phyloP scores from a whole-genome alignment of 441 rosid genomes.

The Populus trichocarpa region DNA sequence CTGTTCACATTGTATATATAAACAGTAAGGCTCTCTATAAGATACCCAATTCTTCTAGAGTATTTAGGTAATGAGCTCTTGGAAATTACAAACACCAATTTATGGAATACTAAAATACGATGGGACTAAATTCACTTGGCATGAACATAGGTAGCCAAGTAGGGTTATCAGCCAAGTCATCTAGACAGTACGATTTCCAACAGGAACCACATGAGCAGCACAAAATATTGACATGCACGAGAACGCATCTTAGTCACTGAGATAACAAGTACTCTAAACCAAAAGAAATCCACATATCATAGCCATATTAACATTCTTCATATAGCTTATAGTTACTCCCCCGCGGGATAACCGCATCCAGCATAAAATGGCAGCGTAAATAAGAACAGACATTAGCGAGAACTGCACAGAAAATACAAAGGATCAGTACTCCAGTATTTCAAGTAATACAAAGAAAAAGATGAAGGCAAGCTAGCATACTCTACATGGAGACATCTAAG shows the following conservation, averaged over 20 bases:
- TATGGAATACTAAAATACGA: too few species aligned
- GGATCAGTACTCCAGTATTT: background rate
- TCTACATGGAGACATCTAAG: background rate
- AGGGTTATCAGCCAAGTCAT: too few species aligned
- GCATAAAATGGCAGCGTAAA: background rate
- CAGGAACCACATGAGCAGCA: background rate
- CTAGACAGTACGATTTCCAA: conserved; percentile 5
- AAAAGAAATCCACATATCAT: background rate
- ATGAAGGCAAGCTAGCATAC: background rate
- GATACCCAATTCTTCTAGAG: too few species aligned
- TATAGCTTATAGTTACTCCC: background rate
- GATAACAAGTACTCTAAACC: too few species aligned
- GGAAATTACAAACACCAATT: too few species aligned
- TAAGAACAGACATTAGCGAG: conserved; percentile 9
- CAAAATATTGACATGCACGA: too few species aligned
- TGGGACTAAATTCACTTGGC: too few species aligned
- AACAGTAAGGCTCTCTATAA: too few species aligned
- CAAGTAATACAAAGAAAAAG: background rate
- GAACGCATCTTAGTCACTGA: too few species aligned
- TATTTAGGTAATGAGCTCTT: too few species aligned
- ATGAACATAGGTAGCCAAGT: too few species aligned
- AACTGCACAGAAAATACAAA: conserved; percentile 22
- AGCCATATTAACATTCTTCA: background rate
- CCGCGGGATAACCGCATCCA: background rate
- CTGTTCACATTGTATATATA: too few species aligned